These are phyloP conservation scores for Rhizodiscina lignyota DNA, from an alignment of 495 filamentous ascomycete genomes.

Conservation along the genomic window DNA sequence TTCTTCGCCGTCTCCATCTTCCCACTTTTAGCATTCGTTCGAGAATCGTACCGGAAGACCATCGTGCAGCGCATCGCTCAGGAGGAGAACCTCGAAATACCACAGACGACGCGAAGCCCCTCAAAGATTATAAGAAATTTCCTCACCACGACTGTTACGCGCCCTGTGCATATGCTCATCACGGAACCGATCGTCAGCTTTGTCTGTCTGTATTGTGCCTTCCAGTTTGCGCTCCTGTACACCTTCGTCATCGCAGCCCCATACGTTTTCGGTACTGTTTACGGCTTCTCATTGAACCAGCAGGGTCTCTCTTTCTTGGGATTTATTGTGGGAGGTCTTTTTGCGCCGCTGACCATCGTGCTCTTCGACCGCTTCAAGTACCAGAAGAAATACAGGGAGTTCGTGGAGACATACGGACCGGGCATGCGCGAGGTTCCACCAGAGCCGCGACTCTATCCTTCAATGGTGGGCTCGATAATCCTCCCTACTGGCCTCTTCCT, in stretches of 20 bases:
- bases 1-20: constrained; percentile 29
- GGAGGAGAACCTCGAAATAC: constrained; percentile 19
- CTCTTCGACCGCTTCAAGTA: constrained; percentile 28
- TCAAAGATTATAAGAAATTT: constrained; percentile 33
- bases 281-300: constrained; percentile 15
- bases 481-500: constrained; percentile 33
- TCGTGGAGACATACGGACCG: background rate
- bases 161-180: constrained; percentile 46
- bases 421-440: constrained; percentile 20
- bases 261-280: constrained; percentile 14
- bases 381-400: constrained; percentile 12
- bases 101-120: constrained; percentile 16
- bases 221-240: constrained; percentile 48
- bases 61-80: constrained; percentile 36
- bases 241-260: constrained; percentile 51
- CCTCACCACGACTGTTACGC: constrained; percentile 38
- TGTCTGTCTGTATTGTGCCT: constrained; percentile 42
- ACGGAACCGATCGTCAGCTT: constrained; percentile 49
- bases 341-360: constrained; percentile 29
- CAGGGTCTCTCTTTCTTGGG: constrained; percentile 42
- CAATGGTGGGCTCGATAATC: constrained; percentile 41
- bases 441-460: constrained; percentile 39
- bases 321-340: constrained; percentile 37
- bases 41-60: constrained; percentile 49
- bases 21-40: constrained; percentile 4